Evolutionary conservation across 2,329 filamentous ascomycete species (phyloP).

Genomic region (Akanthomyces uredinophilus): DNA sequence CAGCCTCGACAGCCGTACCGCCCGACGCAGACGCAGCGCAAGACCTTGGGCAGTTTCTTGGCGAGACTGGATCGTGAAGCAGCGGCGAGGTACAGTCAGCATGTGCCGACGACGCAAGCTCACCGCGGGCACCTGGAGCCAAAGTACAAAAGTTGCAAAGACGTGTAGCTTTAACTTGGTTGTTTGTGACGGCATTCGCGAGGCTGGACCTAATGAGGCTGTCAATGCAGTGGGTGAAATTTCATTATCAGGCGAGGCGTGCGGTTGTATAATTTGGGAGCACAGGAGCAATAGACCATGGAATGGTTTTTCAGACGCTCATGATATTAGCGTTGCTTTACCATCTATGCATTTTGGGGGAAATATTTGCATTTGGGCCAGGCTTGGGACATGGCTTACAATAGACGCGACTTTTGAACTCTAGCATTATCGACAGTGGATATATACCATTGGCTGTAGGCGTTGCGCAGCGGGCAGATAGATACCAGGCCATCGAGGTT

Average conservation of each 20-base stretch:
- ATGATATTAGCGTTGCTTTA: conserved; percentile 12
- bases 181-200: neutral
- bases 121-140: conserved; percentile 14
- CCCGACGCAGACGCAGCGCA: conserved; percentile 23
- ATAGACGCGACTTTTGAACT: neutral
- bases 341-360: conserved; percentile 3
- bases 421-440: neutral
- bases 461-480: neutral
- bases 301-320: conserved; percentile 3
- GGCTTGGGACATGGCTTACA: neutral
- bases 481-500: neutral
- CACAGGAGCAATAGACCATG: neutral
- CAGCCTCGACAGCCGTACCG: conserved; percentile 50
- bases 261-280: conserved; percentile 9
- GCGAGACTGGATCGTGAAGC: neutral
- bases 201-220: neutral
- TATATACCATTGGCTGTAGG: conserved; percentile 2
- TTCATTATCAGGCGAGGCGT: neutral
- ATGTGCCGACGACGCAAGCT: conserved; percentile 11
- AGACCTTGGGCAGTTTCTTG: neutral
- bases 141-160: neutral
- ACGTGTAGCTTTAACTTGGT: conserved; percentile 26
- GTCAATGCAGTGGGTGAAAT: neutral
- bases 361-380: conserved; percentile 1
- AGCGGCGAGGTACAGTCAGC: neutral